Evolutionary conservation across 495 filamentous ascomycete species (phyloP).

Genomic region (Glarea lozoyensis): DNA sequence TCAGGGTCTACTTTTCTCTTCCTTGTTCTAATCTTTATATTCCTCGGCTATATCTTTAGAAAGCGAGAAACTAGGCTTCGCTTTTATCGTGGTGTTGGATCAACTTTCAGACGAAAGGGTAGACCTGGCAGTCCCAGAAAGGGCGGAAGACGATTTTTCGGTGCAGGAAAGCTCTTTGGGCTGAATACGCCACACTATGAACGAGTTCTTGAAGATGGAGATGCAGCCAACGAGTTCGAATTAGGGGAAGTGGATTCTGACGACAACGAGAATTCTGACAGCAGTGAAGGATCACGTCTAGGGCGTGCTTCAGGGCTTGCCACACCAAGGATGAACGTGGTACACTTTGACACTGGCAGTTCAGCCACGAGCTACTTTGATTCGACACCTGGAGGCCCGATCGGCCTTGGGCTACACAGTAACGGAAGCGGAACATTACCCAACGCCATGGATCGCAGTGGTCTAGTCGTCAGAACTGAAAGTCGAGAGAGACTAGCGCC

Average conservation of each 20-base stretch:
- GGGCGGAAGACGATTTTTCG: slow-evolving; percentile 43
- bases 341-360: slow-evolving; percentile 24
- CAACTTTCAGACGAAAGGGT: slow-evolving; percentile 40
- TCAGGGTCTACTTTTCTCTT: slow-evolving; percentile 64
- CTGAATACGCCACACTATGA: slow-evolving; percentile 53
- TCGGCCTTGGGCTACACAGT: slow-evolving; percentile 18
- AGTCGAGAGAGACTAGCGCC: slow-evolving; percentile 56
- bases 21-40: slow-evolving; percentile 66
- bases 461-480: slow-evolving; percentile 69
- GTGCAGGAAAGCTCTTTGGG: slow-evolving; percentile 51
- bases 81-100: slow-evolving; percentile 49
- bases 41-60: slow-evolving; percentile 49
- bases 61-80: slow-evolving; percentile 62
- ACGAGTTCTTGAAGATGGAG: slow-evolving; percentile 75
- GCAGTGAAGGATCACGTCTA: slow-evolving; percentile 39
- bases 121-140: slow-evolving; percentile 45
- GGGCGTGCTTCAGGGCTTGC: slow-evolving; percentile 53
- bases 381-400: slow-evolving; percentile 1
- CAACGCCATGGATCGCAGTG: slow-evolving; percentile 57
- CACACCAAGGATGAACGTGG: slow-evolving; percentile 56
- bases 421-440: slow-evolving; percentile 17
- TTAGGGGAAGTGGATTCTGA: slow-evolving; percentile 54
- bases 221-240: slow-evolving; percentile 54
- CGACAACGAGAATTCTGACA: slow-evolving; percentile 38
- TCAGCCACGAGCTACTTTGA: slow-evolving; percentile 36